Percentiles rank a stretch among this genome's conserved stretches.
Conservation (phyloP, 306 rosid genomes). For the Sindora glabra region DNA sequence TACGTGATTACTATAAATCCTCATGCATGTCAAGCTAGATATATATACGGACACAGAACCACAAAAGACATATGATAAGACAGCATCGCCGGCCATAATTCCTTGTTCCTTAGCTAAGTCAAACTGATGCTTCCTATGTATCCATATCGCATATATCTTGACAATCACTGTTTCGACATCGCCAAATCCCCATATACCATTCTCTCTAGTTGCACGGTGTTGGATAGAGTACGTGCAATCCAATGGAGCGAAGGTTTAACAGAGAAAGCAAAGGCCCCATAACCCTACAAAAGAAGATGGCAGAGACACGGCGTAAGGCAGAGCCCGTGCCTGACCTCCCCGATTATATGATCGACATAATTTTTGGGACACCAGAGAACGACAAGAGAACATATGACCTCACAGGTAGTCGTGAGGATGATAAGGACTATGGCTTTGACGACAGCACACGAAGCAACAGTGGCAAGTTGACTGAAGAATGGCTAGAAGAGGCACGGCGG, state of each 20-base stretch:
- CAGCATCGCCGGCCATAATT: too few relatives aligned
- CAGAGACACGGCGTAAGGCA: conserved; percentile 12
- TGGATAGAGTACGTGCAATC: background rate
- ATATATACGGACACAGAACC: too few relatives aligned
- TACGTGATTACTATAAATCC: too few relatives aligned
- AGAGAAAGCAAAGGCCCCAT: conserved; percentile 29
- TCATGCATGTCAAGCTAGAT: too few relatives aligned
- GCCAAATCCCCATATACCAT: too few relatives aligned
- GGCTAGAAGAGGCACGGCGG: conserved; percentile 69
- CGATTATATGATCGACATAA: conserved; percentile 85
- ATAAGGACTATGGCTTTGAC: conserved; percentile 19
- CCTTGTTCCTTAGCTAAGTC: too few relatives aligned
- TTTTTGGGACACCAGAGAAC: conserved; percentile 33
- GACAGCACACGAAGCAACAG: conserved; percentile 44
- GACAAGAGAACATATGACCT: conserved; percentile 43
- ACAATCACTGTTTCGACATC: too few relatives aligned
- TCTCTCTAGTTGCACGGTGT: too few relatives aligned
- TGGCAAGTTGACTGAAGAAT: conserved; percentile 52
- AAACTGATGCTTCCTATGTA: too few relatives aligned
- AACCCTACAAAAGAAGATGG: conserved; percentile 29
- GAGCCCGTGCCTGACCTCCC: conserved; percentile 53
- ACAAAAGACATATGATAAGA: too few relatives aligned
- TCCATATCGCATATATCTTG: too few relatives aligned
- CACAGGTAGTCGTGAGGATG: conserved; percentile 23
- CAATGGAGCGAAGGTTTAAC: conserved; percentile 18